Percentiles rank a stretch among this genome's conserved stretches.
These are phyloP conservation scores for sunflower (Helianthus annuus) DNA, from an alignment of 129 eudicot genomes.

Conservation along the genomic window HanXRQr2.0-SUNRISE NC_035440.2:100358235-100358734, in stretches of 20 bases:
- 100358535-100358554: conserved; percentile 77
- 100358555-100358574: conserved; percentile 29
- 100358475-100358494: conserved; percentile 39
- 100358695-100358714: conserved; percentile 24
- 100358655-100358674: conserved; percentile 34
- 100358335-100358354: conserved; percentile 34
- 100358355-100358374: conserved; percentile 29
- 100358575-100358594: conserved; percentile 28
- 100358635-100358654: conserved; percentile 23
- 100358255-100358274: conserved; percentile 41
- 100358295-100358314: conserved; percentile 47
- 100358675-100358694: conserved; percentile 35
- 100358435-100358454: conserved; percentile 37
- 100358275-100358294: conserved; percentile 46
- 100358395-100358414: conserved; percentile 11
- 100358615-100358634: conserved; percentile 32
- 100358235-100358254: conserved; percentile 41
- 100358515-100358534: conserved; percentile 61
- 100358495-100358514: conserved; percentile 68
- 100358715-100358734: conserved; percentile 32
- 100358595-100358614: conserved; percentile 19
- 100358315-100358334: conserved; percentile 55
- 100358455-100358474: conserved; percentile 48
- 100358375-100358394: conserved; percentile 8
- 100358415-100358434: conserved; percentile 34